Conservation (phyloP, 768 basidiomycete genomes). For the Trichaptum fuscoviolaceum region DNA sequence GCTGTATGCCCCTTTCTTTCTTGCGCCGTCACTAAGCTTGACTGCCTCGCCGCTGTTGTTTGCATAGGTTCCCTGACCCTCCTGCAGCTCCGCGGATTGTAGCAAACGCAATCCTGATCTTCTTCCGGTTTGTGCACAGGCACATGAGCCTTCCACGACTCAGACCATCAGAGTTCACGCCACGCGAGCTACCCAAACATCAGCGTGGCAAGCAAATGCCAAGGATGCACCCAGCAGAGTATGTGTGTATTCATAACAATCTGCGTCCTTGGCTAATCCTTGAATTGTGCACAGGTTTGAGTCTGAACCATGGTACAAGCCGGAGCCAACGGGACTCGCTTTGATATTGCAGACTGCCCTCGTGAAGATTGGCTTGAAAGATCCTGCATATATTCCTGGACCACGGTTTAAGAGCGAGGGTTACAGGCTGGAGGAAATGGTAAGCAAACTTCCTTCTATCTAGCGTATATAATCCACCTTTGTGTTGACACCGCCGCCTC, state of each 20-base stretch:
- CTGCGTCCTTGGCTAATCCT: constrained; percentile 11
- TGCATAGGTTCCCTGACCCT: constrained; percentile 33
- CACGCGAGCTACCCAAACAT: constrained; percentile 21
- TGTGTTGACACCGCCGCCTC: neutral
- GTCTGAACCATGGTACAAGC: constrained; percentile 44
- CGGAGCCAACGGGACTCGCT: constrained; percentile 22
- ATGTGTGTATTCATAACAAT: neutral
- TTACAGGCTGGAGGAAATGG: constrained; percentile 27
- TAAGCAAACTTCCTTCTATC: constrained; percentile 14
- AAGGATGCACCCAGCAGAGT: constrained; percentile 33
- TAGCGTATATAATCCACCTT: neutral
- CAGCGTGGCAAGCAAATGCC: constrained; percentile 18
- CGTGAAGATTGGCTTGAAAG: constrained; percentile 37
- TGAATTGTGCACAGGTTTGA: constrained; percentile 23
- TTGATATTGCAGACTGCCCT: constrained; percentile 29
- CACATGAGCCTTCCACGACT: constrained; percentile 36
- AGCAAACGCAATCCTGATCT: constrained; percentile 19
- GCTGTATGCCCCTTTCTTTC: constrained; percentile 30
- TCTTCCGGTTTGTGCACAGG: constrained; percentile 29
- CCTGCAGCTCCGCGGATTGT: constrained; percentile 28
- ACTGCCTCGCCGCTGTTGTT: too few relatives aligned
- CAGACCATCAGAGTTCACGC: constrained; percentile 18
- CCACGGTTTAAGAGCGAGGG: constrained; percentile 15
- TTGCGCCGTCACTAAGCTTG: neutral
- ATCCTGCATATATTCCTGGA: constrained; percentile 34